Evolutionary conservation across 345 rosid genomes (phyloP).

Genomic region (Pugionium dolabratum): DNA sequence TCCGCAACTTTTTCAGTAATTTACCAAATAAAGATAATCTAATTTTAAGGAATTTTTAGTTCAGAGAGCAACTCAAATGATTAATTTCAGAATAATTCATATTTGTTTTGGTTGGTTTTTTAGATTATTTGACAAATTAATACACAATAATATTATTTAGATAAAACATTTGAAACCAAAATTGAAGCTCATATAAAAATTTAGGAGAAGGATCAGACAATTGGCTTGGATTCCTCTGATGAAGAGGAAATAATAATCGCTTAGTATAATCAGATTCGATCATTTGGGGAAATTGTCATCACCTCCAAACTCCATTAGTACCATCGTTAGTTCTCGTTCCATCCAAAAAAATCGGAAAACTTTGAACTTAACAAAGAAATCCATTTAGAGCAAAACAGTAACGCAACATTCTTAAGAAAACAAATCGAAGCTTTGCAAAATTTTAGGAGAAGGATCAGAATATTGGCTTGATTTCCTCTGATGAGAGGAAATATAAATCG

Average conservation of each 20-base stretch:
- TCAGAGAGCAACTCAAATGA: no score
- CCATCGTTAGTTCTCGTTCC: background rate
- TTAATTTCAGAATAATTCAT: no score
- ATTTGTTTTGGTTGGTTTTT: no score
- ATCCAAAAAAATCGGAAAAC: background rate
- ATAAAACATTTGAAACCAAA: background rate
- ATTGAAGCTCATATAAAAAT: background rate
- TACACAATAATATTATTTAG: background rate
- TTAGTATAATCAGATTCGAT: slow-evolving; percentile 38
- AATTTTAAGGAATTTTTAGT: no score
- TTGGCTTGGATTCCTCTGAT: slow-evolving; percentile 39
- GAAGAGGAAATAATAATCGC: slow-evolving; percentile 33
- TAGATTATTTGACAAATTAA: no score
- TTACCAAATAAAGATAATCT: no score
- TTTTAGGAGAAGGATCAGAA: slow-evolving; percentile 37
- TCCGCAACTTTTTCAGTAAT: slow-evolving; percentile 68
- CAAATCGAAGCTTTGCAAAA: background rate
- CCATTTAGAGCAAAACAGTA: no score
- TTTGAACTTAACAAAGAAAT: background rate
- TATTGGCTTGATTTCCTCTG: slow-evolving; percentile 39
- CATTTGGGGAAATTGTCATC: slow-evolving; percentile 46
- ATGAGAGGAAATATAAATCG: slow-evolving; percentile 28
- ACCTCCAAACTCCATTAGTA: slow-evolving; percentile 26
- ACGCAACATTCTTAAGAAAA: background rate
- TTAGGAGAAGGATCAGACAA: slow-evolving; percentile 35